These are phyloP conservation scores for Colletotrichum australisinense DNA, from an alignment of 2,329 filamentous ascomycete species.

Conservation along the genomic window DNA sequence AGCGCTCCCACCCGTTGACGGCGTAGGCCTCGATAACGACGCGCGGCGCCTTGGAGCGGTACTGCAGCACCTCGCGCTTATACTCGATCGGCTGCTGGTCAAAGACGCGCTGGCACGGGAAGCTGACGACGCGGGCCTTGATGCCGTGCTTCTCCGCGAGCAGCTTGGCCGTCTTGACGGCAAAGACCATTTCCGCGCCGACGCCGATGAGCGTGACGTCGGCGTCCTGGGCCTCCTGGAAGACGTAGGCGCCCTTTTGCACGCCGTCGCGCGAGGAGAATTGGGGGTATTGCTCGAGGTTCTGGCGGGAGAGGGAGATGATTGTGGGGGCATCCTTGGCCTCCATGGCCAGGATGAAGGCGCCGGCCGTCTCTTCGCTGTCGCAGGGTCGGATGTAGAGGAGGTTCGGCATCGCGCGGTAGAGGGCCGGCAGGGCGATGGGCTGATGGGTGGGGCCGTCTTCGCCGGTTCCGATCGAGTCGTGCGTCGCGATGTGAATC, in stretches of 20 bases:
- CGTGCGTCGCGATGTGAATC: conserved; percentile 72
- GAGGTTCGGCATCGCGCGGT: conserved; percentile 72
- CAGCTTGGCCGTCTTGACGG: conserved; percentile 46
- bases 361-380: conserved; percentile 67
- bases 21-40: conserved; percentile 72
- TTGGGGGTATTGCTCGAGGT: conserved; percentile 54
- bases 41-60: conserved; percentile 54
- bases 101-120: conserved; percentile 58
- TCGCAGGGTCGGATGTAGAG: conserved; percentile 71
- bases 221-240: conserved; percentile 54
- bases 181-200: conserved; percentile 49
- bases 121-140: conserved; percentile 53
- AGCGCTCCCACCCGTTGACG: conserved; percentile 69
- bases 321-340: conserved; percentile 55
- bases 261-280: conserved; percentile 56
- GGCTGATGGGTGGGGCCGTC: conserved; percentile 74
- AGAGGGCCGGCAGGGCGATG: conserved; percentile 66
- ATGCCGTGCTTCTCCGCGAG: conserved; percentile 53
- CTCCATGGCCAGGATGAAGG: conserved; percentile 61
- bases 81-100: conserved; percentile 56
- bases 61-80: conserved; percentile 55
- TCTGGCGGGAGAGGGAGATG: conserved; percentile 60
- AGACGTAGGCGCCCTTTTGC: conserved; percentile 57
- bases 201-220: conserved; percentile 57
- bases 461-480: conserved; percentile 69